Conservation (phyloP, 805 yeast genomes). For the Ogataea methanolica region DNA sequence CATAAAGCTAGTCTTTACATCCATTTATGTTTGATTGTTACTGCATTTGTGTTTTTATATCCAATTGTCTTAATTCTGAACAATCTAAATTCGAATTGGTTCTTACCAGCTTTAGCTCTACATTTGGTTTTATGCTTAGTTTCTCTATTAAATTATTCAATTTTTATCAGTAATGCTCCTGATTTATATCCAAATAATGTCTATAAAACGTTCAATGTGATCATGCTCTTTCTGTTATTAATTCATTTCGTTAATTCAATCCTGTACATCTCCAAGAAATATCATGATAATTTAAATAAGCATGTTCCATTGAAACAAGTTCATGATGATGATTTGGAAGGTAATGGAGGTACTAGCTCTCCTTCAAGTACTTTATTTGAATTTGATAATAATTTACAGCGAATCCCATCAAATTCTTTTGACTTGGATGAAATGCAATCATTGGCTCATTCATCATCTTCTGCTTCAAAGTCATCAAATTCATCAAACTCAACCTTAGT, state of each 20-base stretch:
- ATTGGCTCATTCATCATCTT: not conserved
- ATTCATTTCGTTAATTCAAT: constrained; percentile 55
- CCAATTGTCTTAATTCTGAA: constrained; percentile 68
- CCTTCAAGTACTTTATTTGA: constrained; percentile 35
- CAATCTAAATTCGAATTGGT: constrained; percentile 53
- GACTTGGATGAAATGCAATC: constrained; percentile 12
- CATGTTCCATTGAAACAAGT: constrained; percentile 6
- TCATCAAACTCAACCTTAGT: constrained; percentile 12
- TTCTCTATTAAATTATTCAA: constrained; percentile 50
- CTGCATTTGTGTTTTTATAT: constrained; percentile 50
- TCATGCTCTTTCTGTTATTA: constrained; percentile 48
- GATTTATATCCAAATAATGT: constrained; percentile 73
- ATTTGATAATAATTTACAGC: constrained; percentile 17
- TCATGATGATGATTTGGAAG: not conserved
- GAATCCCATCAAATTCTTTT: constrained; percentile 1
- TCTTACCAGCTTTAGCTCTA: constrained; percentile 48
- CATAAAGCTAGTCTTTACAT: constrained; percentile 46
- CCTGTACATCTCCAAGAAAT: constrained; percentile 40
- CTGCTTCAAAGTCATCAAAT: constrained; percentile 2
- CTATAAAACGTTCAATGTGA: constrained; percentile 60
- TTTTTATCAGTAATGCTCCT: constrained; percentile 58
- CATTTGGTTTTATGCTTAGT: constrained; percentile 43
- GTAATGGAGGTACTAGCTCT: constrained; percentile 17
- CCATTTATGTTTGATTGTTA: constrained; percentile 45
- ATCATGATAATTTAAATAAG: constrained; percentile 10